Percentiles rank a stretch among this genome's conserved stretches.
These are phyloP conservation scores for Iris macrosiphon DNA, from an alignment of 106 monocot species.

Conservation along the genomic window DNA sequence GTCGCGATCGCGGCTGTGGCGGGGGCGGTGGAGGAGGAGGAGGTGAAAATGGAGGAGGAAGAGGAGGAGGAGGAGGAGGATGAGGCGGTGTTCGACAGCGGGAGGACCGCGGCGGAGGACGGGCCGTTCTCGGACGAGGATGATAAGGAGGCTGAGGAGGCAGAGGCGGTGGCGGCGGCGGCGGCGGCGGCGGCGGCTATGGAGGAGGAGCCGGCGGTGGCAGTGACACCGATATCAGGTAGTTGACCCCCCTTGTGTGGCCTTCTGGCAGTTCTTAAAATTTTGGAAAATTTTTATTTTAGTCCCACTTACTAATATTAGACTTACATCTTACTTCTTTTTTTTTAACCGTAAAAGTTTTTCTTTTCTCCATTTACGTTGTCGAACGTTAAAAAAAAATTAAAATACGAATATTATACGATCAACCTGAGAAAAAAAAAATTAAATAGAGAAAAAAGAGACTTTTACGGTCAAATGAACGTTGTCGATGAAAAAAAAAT, in stretches of 20 bases:
- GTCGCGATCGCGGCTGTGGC: constrained; percentile 6
- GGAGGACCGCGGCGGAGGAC: constrained; percentile 31
- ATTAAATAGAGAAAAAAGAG: no score
- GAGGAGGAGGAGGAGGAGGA: constrained; percentile 17
- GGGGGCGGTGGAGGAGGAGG: constrained; percentile 9
- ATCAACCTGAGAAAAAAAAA: no score
- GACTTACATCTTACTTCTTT: no score
- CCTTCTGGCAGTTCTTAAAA: no score
- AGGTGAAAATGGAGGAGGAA: neutral
- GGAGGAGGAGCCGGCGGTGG: constrained; percentile 6
- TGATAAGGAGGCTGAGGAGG: constrained; percentile 23
- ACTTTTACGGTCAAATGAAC: no score
- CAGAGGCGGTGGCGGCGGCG: constrained; percentile 11
- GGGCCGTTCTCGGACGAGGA: constrained; percentile 55
- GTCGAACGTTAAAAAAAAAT: no score
- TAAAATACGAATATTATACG: no score
- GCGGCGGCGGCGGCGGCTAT: constrained; percentile 7
- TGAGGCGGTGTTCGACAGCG: constrained; percentile 37
- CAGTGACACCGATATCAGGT: constrained; percentile 37
- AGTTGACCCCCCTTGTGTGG: no score
- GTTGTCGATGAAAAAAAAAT: no score
- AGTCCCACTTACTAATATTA: no score
- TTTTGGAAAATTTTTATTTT: neutral
- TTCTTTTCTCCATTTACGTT: no score
- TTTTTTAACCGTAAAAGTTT: no score